phyloP scores from a whole-genome alignment of 768 basidiomycete species.

The Leucocoprinus sp. region DNA sequence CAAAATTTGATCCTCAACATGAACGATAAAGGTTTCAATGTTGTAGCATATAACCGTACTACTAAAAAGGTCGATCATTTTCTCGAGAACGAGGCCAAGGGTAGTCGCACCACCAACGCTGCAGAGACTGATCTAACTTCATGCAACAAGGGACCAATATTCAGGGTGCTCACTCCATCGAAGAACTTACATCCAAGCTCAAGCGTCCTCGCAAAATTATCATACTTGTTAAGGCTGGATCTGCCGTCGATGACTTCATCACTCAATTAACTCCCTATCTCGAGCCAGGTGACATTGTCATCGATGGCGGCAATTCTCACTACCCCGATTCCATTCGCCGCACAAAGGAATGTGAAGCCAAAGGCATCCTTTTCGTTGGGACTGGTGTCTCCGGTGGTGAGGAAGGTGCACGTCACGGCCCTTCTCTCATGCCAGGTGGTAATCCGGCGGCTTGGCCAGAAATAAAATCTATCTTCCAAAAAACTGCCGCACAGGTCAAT shows the following conservation, averaged over 20 bases:
- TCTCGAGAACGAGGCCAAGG: slow-evolving; percentile 96
- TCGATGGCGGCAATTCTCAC: slow-evolving; percentile 99
- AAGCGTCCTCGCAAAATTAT: slow-evolving; percentile 95
- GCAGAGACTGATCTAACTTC: slow-evolving; percentile 13
- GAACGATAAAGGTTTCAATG: slow-evolving; percentile 99
- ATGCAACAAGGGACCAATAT: slow-evolving; percentile 75
- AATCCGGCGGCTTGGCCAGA: slow-evolving; percentile 88
- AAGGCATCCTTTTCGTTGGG: slow-evolving; percentile 95
- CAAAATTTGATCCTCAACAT: slow-evolving; percentile 98
- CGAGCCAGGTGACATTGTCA: slow-evolving; percentile 96
- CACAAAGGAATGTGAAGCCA: slow-evolving; percentile 82
- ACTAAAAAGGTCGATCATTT: slow-evolving; percentile 93
- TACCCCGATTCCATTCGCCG: slow-evolving; percentile 98
- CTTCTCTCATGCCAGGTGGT: slow-evolving; percentile 99
- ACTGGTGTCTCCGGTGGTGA: slow-evolving; percentile 99
- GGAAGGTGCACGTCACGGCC: slow-evolving; percentile 95
- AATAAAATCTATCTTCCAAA: slow-evolving; percentile 99
- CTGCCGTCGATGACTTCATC: slow-evolving; percentile 96
- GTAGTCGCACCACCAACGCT: slow-evolving; percentile 34
- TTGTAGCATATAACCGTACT: slow-evolving; percentile 96
- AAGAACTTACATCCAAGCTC: slow-evolving; percentile 88
- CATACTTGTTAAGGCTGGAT: slow-evolving; percentile 96
- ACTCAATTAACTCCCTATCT: slow-evolving; percentile 79
- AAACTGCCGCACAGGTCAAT: slow-evolving; percentile 88
- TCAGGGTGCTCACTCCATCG: slow-evolving; percentile 87